Base-by-base conservation (phyloP, 1,139 yeast genomes). In the Magnusiomyces magnusii region DNA sequence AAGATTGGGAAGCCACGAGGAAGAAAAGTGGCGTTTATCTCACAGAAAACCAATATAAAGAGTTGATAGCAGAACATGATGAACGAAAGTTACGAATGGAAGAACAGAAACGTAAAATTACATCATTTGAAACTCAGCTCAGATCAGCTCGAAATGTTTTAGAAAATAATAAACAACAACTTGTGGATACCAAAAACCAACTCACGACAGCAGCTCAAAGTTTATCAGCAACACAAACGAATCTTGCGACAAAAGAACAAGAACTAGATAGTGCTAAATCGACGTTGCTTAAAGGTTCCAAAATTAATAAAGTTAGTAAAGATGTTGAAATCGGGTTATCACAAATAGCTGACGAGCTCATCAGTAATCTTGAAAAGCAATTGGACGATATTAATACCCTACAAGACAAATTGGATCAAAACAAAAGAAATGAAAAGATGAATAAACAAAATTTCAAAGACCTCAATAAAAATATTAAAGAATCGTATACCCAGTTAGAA, bases 1-100 rank as follows among this genome's bases (percentile, higher is more conserved):
- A 79, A 55, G 87, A 89, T 67, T 74, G 87, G 59, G 73, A 75
- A 53, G 86, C 91, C 0, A 78, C 88, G 0, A 74, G 89, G 61
- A 76, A 75, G 60, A 85, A 83, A 66, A 84, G 82, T 66, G 92
- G 92, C 2, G 79, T 86, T n/a, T 85, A 79, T 68, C 72, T 86
- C 64, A 80, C 85, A 47, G 79, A 78, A 53, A 79, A 76, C 10
- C 80, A 81, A 59, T 81, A 80, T 69, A 75, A 75, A 44, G 74
- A 74, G 51, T 67, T 84, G 49, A 34, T 54, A 53, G 17, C 53
- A 53, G 51, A 47, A 52, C 24, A 47, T 42, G 21, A 42, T 51
- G 53, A 59, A 54, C 49, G 57, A 3, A 39, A 51, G n/a, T 54
- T 58, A 13, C 57, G 52, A 7, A 71, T 77, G 13, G 80, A 78